Percentiles rank a stretch among this genome's conserved stretches.
Evolutionary conservation across 2,329 filamentous ascomycete genomes (phyloP).

Genomic region (Neonectria faginata): DNA sequence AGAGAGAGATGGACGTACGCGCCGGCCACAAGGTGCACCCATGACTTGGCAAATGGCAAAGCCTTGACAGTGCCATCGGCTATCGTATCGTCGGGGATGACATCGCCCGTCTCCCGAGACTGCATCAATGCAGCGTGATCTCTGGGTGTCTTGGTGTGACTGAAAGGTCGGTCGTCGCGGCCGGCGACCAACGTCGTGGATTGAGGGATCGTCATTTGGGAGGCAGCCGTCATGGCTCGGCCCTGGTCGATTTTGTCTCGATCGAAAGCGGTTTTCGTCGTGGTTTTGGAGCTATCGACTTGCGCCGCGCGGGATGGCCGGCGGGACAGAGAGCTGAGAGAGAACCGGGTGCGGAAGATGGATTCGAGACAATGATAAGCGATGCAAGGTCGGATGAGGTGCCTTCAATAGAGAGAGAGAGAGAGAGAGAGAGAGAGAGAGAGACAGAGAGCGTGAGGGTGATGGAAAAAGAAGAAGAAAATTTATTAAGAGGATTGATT

Average conservation of each 20-base stretch:
- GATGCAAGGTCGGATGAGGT: not conserved
- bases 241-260: slow-evolving; percentile 4
- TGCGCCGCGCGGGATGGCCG: slow-evolving; percentile 18
- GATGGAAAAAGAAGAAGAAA: slow-evolving; percentile 11
- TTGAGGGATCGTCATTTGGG: slow-evolving; percentile 50
- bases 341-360: not conserved
- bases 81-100: slow-evolving; percentile 58
- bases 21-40: slow-evolving; percentile 92
- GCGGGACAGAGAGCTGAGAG: slow-evolving; percentile 2
- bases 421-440: not conserved
- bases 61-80: slow-evolving; percentile 51
- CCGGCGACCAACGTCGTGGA: slow-evolving; percentile 44
- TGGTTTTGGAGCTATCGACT: slow-evolving; percentile 5
- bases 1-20: slow-evolving; percentile 68
- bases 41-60: slow-evolving; percentile 77
- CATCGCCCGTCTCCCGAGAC: slow-evolving; percentile 71
- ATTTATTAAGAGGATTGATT: not conserved
- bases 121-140: slow-evolving; percentile 61
- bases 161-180: slow-evolving; percentile 49
- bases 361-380: not conserved
- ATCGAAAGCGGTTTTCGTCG: not conserved
- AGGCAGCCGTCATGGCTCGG: slow-evolving; percentile 23
- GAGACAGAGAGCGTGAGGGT: not conserved
- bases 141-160: slow-evolving; percentile 45
- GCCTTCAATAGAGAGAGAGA: not conserved